A percentile compares a stretch with the other conserved stretches of the same genome.
Evolutionary conservation across 2,329 filamentous ascomycete species (phyloP).

Genomic region (Ophiostoma himal-ulmi): DNA sequence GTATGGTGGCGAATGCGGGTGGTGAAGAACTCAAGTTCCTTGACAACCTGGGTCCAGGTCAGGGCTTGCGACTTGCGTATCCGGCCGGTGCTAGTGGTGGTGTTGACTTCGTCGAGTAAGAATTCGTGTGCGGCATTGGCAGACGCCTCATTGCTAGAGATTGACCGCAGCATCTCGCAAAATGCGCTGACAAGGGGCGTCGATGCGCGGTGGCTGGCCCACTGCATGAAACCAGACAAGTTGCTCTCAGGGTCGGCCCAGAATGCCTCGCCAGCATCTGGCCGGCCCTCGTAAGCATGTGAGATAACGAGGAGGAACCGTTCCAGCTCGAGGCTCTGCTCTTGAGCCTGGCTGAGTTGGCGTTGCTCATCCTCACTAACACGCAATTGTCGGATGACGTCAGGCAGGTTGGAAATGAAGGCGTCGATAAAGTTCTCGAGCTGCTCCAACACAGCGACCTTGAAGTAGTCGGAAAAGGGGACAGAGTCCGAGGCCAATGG

Average conservation of each 20-base stretch:
- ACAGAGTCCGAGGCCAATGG: conserved; percentile 60
- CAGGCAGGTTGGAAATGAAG: conserved; percentile 92
- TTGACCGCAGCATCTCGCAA: conserved; percentile 88
- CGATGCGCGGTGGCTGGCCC: conserved; percentile 91
- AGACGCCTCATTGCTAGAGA: conserved; percentile 76
- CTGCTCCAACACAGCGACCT: conserved; percentile 67
- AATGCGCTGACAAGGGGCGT: conserved; percentile 95
- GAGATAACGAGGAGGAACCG: conserved; percentile 88
- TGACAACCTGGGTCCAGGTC: conserved; percentile 89
- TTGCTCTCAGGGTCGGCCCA: conserved; percentile 93
- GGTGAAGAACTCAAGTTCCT: conserved; percentile 79
- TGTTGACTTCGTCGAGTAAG: conserved; percentile 73
- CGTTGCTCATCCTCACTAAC: conserved; percentile 86
- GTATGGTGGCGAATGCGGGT: conserved; percentile 70
- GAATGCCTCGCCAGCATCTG: conserved; percentile 79
- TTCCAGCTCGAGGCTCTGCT: conserved; percentile 71
- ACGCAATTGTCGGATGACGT: conserved; percentile 79
- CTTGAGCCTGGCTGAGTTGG: conserved; percentile 57
- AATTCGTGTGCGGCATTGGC: conserved; percentile 84
- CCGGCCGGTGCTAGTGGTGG: conserved; percentile 55
- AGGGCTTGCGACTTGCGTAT: conserved; percentile 77
- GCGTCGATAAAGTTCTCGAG: conserved; percentile 84
- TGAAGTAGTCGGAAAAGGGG: conserved; percentile 66
- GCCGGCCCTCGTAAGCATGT: conserved; percentile 79
- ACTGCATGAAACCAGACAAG: conserved; percentile 88